phyloP scores from a whole-genome alignment of 2,329 filamentous ascomycete species.

The Pseudogymnoascus sp. region DNA sequence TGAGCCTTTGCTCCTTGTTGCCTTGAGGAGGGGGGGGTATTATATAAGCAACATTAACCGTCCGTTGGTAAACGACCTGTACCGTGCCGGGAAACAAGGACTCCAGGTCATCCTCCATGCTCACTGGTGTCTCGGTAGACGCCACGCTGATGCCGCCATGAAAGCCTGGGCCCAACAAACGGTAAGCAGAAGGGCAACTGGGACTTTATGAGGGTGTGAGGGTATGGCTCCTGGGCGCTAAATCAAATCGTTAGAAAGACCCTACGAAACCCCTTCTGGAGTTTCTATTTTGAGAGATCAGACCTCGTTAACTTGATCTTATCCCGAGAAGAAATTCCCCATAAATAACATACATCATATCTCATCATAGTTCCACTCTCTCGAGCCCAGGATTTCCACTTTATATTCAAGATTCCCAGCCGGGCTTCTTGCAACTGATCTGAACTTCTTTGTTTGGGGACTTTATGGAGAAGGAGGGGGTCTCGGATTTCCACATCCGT shows the following conservation, averaged over 20 bases:
- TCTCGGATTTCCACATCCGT: neutral
- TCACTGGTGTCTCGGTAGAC: slow-evolving; percentile 1
- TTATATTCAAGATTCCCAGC: neutral
- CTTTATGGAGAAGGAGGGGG: neutral
- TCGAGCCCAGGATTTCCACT: neutral
- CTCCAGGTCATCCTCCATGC: neutral
- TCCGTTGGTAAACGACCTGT: neutral
- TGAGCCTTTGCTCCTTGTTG: neutral
- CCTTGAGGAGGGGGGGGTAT: neutral
- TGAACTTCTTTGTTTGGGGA: neutral
- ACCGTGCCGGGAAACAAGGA: neutral
- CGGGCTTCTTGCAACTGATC: neutral
- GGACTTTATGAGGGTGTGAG: neutral
- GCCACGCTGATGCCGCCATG: neutral
- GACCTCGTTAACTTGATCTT: neutral
- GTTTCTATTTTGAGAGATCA: neutral
- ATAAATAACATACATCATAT: neutral
- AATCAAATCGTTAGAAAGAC: neutral
- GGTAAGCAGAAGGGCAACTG: neutral
- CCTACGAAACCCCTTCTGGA: neutral
- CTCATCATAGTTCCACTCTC: neutral
- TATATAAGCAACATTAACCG: neutral
- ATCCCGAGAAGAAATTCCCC: neutral
- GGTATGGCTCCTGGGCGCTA: neutral
- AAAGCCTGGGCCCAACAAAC: neutral